Conservation (phyloP, 768 basidiomycete species). For the Leccinum longicurvipes region DNA sequence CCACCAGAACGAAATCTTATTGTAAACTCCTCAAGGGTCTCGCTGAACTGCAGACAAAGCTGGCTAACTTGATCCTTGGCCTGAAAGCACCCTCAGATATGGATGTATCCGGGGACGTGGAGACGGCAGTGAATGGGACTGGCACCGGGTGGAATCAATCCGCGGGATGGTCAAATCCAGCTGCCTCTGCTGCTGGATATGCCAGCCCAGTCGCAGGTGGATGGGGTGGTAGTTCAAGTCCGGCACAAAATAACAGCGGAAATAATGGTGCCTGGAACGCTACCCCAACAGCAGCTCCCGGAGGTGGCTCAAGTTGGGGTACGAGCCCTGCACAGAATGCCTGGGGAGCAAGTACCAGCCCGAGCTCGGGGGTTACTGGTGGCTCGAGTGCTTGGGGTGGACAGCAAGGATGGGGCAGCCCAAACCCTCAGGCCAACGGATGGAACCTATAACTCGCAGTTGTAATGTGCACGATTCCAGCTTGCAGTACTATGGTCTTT, state of each 20-base stretch:
- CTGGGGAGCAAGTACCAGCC: constrained; percentile 39
- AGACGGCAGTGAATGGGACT: constrained; percentile 26
- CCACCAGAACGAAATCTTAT: not conserved
- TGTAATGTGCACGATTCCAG: not conserved
- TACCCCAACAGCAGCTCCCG: constrained; percentile 28
- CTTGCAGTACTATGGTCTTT: not conserved
- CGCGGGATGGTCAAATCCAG: constrained; percentile 27
- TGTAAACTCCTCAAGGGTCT: constrained; percentile 52
- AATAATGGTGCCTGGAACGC: constrained; percentile 15
- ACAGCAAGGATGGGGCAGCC: constrained; percentile 49
- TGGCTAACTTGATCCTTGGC: constrained; percentile 75
- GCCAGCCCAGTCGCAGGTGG: constrained; percentile 31
- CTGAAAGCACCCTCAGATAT: constrained; percentile 63
- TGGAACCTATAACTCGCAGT: constrained; percentile 40
- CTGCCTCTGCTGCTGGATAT: constrained; percentile 31
- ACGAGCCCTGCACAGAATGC: constrained; percentile 32
- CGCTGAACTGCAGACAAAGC: constrained; percentile 72
- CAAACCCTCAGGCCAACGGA: constrained; percentile 48
- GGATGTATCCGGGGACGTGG: constrained; percentile 44
- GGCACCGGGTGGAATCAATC: constrained; percentile 21
- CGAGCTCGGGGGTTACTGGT: constrained; percentile 19
- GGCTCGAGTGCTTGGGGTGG: constrained; percentile 24
- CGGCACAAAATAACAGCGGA: constrained; percentile 24
- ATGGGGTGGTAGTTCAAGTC: constrained; percentile 29
- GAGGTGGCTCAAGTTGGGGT: constrained; percentile 27